phyloP scores from a whole-genome alignment of 176 grass and related monocot species.

The Lolium rigidum region DNA sequence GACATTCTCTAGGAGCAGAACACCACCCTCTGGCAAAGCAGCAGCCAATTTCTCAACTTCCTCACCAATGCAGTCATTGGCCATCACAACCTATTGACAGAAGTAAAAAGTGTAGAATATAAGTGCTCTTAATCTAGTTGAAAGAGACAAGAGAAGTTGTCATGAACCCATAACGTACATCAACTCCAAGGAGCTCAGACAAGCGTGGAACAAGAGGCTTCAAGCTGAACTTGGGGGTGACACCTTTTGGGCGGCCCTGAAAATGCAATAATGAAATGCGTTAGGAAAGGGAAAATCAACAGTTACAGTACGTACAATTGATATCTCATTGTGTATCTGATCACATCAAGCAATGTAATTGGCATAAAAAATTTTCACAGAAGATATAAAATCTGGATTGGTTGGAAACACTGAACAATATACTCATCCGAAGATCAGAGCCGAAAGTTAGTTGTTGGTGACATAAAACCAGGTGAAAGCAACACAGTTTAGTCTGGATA shows the following conservation, averaged over 20 bases:
- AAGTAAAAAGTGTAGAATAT: not conserved
- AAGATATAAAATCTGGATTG: not conserved
- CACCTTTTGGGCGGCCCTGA: conserved; percentile 95
- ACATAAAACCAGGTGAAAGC: not conserved
- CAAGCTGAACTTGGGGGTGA: conserved; percentile 94
- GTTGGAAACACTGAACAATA: not conserved
- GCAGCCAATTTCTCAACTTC: conserved; percentile 79
- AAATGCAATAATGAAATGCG: conserved; percentile 8
- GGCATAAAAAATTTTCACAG: not conserved
- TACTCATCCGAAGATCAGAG: not conserved
- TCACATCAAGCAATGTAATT: not conserved
- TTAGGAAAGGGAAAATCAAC: conserved; percentile 4
- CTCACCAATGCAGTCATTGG: conserved; percentile 83
- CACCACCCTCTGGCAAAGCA: conserved; percentile 82
- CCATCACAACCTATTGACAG: conserved; percentile 79
- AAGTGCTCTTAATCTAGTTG: not conserved
- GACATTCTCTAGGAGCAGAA: conserved; percentile 94
- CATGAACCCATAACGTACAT: conserved; percentile 53
- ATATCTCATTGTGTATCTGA: not conserved
- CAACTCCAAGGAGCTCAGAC: conserved; percentile 85
- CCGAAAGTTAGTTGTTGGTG: not conserved
- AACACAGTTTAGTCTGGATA: not conserved
- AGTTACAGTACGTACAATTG: not conserved
- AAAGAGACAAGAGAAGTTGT: not conserved
- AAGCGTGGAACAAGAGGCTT: conserved; percentile 93